Evolutionary conservation across 805 yeast species (phyloP).

Genomic region (Saccharomycopsis fibuligera): DNA sequence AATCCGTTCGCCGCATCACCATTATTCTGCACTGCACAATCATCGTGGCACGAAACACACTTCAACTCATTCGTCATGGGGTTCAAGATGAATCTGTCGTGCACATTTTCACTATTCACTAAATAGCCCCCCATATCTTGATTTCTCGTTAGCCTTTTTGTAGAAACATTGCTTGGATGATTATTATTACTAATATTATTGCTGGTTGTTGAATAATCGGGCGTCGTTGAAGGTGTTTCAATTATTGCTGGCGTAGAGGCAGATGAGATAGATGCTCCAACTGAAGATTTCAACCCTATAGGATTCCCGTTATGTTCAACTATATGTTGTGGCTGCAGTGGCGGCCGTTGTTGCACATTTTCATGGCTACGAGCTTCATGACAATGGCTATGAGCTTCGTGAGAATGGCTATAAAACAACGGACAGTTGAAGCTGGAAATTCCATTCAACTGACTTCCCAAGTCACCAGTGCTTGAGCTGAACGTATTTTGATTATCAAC

Average conservation of each 20-base stretch:
- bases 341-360: too few species aligned
- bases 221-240: background rate
- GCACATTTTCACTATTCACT: constrained; percentile 1
- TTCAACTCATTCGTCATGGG: constrained; percentile 16
- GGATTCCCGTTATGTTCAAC: too few species aligned
- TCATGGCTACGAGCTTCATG: too few species aligned
- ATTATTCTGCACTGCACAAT: background rate
- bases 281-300: too few species aligned
- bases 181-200: constrained; percentile 4
- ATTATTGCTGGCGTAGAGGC: background rate
- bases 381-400: background rate
- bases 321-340: too few species aligned
- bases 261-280: constrained; percentile 13
- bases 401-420: constrained; percentile 21
- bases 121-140: too few species aligned
- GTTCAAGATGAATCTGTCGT: constrained; percentile 17
- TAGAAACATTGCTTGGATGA: background rate
- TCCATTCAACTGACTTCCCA: too few species aligned
- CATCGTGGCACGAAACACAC: constrained; percentile 17
- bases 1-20: too few species aligned
- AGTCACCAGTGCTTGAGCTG: too few species aligned
- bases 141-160: too few species aligned
- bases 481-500: too few species aligned
- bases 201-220: background rate
- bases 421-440: constrained; percentile 12